phyloP scores from a whole-genome alignment of 331 rosid genomes.

The Pyrus hybrid region DNA sequence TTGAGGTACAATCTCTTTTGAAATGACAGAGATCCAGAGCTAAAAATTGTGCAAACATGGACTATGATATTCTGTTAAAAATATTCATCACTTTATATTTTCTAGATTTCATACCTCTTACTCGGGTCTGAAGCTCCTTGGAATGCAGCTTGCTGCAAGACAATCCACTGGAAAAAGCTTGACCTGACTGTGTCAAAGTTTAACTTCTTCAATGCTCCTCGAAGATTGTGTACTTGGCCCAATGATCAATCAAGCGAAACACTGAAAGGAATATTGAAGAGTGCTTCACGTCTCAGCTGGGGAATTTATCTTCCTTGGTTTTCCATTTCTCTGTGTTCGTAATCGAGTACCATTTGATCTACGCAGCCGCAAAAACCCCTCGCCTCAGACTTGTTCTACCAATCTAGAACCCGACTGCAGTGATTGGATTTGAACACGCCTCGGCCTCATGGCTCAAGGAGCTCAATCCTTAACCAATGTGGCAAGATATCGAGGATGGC shows the following conservation, averaged over 20 bases:
- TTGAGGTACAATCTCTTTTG: background rate
- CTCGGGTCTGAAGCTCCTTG: slow-evolving; percentile 2
- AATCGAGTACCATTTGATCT: background rate
- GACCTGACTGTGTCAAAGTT: background rate
- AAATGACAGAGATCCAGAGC: background rate
- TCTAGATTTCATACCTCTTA: background rate
- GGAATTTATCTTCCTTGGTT: background rate
- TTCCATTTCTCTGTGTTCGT: background rate
- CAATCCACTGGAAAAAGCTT: no score
- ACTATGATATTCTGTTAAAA: background rate
- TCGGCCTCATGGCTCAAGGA: no score
- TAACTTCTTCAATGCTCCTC: background rate
- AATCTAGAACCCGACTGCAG: background rate
- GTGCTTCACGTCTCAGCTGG: slow-evolving; percentile 1
- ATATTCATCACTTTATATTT: background rate
- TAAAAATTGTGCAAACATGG: background rate
- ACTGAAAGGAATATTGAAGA: background rate
- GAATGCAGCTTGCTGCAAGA: background rate
- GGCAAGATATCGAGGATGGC: no score
- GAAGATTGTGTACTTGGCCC: background rate
- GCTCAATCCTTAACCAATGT: no score
- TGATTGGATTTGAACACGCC: background rate
- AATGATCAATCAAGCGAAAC: background rate
- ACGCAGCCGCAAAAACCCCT: slow-evolving; percentile 8
- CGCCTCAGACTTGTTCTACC: slow-evolving; percentile 12